These are phyloP conservation scores for Naumovozyma castellii DNA, from an alignment of 805 yeast genomes.

Conservation along the genomic window DNA sequence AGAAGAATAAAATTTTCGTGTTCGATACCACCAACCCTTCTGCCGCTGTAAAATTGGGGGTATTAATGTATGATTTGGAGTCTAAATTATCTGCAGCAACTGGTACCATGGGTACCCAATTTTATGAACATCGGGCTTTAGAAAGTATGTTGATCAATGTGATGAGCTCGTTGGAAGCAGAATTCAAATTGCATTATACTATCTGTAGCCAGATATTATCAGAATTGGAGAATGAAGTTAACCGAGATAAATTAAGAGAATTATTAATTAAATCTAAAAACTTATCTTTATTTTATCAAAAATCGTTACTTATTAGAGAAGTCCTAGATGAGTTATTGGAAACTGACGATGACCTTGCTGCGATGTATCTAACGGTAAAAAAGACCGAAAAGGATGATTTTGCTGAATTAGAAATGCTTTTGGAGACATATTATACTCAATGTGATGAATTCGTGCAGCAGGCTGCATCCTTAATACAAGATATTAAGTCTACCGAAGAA, in stretches of 20 bases:
- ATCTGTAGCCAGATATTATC: conserved; percentile 55
- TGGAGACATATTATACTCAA: conserved; percentile 84
- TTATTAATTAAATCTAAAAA: conserved; percentile 64
- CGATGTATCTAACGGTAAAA: conserved; percentile 60
- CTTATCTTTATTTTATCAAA: conserved; percentile 64
- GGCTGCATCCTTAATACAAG: conserved; percentile 71
- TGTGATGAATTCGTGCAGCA: conserved; percentile 91
- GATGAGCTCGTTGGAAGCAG: conserved; percentile 69
- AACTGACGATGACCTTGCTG: conserved; percentile 74
- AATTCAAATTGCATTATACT: conserved; percentile 48
- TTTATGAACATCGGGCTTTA: conserved; percentile 72
- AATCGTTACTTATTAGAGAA: conserved; percentile 63
- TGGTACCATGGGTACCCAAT: conserved; percentile 31
- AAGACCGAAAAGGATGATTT: conserved; percentile 31
- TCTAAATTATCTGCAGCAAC: conserved; percentile 43
- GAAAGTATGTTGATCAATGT: conserved; percentile 78
- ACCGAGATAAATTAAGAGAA: conserved; percentile 64
- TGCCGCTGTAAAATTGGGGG: conserved; percentile 62
- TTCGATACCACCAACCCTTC: conserved; percentile 54
- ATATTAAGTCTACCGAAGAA: conserved; percentile 85
- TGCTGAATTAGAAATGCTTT: conserved; percentile 75
- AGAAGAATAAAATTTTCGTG: conserved; percentile 65
- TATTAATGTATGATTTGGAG: conserved; percentile 78
- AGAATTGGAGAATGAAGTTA: conserved; percentile 70
- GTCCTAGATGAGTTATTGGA: conserved; percentile 78